A percentile compares a stretch with the other conserved stretches of the same genome.
Evolutionary conservation across 1,139 yeast genomes (phyloP).

Genomic region (Pichia sp.): DNA sequence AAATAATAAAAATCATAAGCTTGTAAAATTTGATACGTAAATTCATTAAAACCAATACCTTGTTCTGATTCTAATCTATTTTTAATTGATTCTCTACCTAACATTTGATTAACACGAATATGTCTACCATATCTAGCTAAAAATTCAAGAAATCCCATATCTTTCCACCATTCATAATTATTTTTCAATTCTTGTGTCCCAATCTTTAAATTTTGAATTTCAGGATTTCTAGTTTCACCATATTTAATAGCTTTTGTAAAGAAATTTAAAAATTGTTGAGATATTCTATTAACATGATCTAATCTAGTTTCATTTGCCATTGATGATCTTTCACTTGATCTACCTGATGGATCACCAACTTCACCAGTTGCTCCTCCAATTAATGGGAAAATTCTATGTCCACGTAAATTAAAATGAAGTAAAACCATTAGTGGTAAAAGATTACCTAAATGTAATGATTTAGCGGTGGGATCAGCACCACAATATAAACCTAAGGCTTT

Average conservation of each 20-base stretch:
- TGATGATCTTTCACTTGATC: conserved; percentile 63
- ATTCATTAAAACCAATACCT: conserved; percentile 91
- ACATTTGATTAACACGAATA: conserved; percentile 80
- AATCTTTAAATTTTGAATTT: conserved; percentile 32
- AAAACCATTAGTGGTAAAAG: conserved; percentile 79
- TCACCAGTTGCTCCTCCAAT: conserved; percentile 98
- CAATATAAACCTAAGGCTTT: conserved; percentile 60
- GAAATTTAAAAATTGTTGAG: conserved; percentile 55
- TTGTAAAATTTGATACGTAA: conserved; percentile 85
- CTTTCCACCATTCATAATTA: conserved; percentile 83
- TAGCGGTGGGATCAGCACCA: conserved; percentile 97
- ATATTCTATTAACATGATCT: conserved; percentile 55
- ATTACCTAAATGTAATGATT: conserved; percentile 85
- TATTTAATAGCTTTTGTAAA: conserved; percentile 56
- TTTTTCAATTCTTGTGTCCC: conserved; percentile 39
- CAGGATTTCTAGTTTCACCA: conserved; percentile 52
- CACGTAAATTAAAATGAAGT: conserved; percentile 76
- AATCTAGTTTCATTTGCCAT: conserved; percentile 48
- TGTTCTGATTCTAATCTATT: conserved; percentile 59
- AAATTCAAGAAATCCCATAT: conserved; percentile 68
- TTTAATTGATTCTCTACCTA: conserved; percentile 82
- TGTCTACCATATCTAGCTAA: conserved; percentile 71
- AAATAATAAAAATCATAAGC: conserved; percentile 92
- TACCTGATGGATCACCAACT: conserved; percentile 96
- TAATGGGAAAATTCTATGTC: conserved; percentile 74